These are phyloP conservation scores for Lunasporangiospora selenospora DNA, from an alignment of 192 early-diverging fungal species.

Conservation along the genomic window DNA sequence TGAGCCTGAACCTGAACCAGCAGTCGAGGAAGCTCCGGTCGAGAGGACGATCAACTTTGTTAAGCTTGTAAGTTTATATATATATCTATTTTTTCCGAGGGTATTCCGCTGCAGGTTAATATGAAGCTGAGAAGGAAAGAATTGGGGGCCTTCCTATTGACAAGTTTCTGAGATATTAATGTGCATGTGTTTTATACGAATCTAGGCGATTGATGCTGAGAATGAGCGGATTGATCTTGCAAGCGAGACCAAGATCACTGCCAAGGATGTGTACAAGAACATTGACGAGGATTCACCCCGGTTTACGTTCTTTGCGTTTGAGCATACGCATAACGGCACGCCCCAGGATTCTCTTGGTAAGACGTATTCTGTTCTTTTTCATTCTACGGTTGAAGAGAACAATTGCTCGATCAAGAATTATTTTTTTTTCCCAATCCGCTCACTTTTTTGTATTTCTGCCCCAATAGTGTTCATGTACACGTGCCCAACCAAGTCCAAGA, in stretches of 20 bases:
- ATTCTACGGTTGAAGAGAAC: not conserved
- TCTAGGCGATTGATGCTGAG: slow-evolving; percentile 55
- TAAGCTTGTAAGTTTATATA: slow-evolving; percentile 57
- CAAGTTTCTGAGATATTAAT: too few relatives aligned
- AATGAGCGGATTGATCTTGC: slow-evolving; percentile 64
- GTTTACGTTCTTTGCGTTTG: slow-evolving; percentile 70
- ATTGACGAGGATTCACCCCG: slow-evolving; percentile 72
- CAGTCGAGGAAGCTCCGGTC: slow-evolving; percentile 2
- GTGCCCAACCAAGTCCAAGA: slow-evolving; percentile 82
- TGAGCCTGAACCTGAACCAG: not conserved
- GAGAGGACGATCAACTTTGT: slow-evolving; percentile 66
- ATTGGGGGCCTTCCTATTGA: too few relatives aligned
- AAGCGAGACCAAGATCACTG: slow-evolving; percentile 47
- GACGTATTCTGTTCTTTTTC: slow-evolving; percentile 15
- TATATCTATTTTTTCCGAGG: too few relatives aligned
- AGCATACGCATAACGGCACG: slow-evolving; percentile 55
- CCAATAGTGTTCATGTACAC: slow-evolving; percentile 84
- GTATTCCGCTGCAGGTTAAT: too few relatives aligned
- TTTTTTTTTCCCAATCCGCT: not conserved
- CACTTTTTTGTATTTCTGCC: not conserved
- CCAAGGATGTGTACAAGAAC: slow-evolving; percentile 53
- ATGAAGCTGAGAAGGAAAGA: too few relatives aligned
- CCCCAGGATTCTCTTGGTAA: slow-evolving; percentile 53
- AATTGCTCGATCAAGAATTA: slow-evolving; percentile 3
- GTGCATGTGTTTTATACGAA: too few relatives aligned